Evolutionary conservation across 257 asterid species (phyloP), one percentile per base, ranked within the genome.

Genomic region (Thymus mandschuricus): DNA sequence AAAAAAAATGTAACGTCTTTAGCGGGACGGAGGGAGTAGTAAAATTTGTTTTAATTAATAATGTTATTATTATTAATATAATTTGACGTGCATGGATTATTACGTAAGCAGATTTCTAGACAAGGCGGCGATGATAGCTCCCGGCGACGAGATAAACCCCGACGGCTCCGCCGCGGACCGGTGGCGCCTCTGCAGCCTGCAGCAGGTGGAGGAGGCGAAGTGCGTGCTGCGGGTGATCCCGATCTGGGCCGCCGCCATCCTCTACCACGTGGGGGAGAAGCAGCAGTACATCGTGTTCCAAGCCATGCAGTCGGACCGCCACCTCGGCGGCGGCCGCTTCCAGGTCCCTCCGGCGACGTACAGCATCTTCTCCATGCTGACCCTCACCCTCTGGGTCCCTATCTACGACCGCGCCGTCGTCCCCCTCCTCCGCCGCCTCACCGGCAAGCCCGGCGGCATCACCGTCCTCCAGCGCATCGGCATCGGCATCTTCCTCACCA

Each of bases 211-310:
- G 70, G 95, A 91, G 82, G 79, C 83, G 6, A 94, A 94, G 74
- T 91, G 99, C 72, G 74, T 94, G 1, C 68, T 88, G 0, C 89
- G 94, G 8, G 89, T 94, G 10, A 43, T 91, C 57, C 99, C 96
- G 31, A 79, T 94, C 9, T 86, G 90, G 94, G 87, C 88, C 52
- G 84, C 97, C 43, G 83, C 86, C 4, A 86, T 91, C 41, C 50
- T 91, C 45, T 88, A 81, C 85, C 90, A 89, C 71, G 81, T 94
- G 75, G 94, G 92, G 6, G 81, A 85, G 52, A 89, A 87, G 54
- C 96, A 89, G 35, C 96, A 86, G 29, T 93, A 86, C 84, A 67
- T 86, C 12, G 96, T 94, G 64, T 91, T 89, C 84, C 98, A 94
- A 60, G 98, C 98, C 1, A 87, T 87, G 76, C 97, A 94, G 45